Percentiles rank a stretch among this genome's conserved stretches.
Conservation (phyloP, 257 asterid species). For the Solanum corneliomulleri region DNA sequence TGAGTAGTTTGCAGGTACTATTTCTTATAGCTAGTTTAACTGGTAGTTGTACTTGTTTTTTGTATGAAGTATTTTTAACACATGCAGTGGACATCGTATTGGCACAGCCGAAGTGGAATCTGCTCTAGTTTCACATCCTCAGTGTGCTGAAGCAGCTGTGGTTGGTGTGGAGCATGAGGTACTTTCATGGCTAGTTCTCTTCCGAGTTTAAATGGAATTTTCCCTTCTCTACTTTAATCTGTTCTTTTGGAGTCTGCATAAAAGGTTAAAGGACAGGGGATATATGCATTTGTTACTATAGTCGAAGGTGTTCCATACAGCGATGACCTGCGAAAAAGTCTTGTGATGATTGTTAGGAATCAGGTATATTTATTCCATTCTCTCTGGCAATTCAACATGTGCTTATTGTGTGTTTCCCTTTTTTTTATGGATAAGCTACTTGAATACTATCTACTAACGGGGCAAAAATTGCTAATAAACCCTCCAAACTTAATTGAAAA, state of each 20-base stretch:
- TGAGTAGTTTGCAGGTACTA: background rate
- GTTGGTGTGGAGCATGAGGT: slow-evolving; percentile 99
- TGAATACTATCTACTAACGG: background rate
- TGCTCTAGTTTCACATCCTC: slow-evolving; percentile 92
- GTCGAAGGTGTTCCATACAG: slow-evolving; percentile 87
- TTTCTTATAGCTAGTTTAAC: background rate
- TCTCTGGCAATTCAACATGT: background rate
- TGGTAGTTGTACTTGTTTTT: background rate
- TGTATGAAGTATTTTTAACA: background rate
- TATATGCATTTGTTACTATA: slow-evolving; percentile 86
- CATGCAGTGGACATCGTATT: slow-evolving; percentile 85
- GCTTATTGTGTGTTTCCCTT: background rate
- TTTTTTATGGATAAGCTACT: background rate
- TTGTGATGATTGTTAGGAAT: slow-evolving; percentile 59
- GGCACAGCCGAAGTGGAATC: slow-evolving; percentile 99
- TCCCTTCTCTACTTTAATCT: background rate
- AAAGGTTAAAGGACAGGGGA: slow-evolving; percentile 96
- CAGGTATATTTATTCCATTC: slow-evolving; percentile 39
- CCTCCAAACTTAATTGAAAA: background rate
- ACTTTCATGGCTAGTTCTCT: background rate
- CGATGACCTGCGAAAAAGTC: slow-evolving; percentile 76
- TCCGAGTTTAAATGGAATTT: background rate
- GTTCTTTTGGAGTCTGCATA: slow-evolving; percentile 4
- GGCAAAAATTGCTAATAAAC: background rate
- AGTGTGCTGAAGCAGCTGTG: slow-evolving; percentile 97